Evolutionary conservation across 2,329 filamentous ascomycete species (phyloP), one percentile per base, ranked within the genome.

Genomic region (Diaporthe caulivora): DNA sequence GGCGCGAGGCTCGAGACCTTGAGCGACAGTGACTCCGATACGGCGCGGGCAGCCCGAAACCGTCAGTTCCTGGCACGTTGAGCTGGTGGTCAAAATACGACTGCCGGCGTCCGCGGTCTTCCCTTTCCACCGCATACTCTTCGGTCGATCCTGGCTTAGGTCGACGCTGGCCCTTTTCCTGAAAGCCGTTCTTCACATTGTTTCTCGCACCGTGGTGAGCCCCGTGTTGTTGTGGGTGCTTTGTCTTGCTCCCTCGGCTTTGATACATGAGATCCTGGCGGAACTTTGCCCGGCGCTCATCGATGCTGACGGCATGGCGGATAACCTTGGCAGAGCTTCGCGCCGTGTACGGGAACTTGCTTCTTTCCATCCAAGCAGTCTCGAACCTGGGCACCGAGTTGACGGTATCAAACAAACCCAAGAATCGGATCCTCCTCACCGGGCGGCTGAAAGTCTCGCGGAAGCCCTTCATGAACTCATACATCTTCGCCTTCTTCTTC

Each of bases 331-430:
- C 89, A 11, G 85, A 89, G 29, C 86, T 90, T 1, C 87, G 82
- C 1, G 88, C 89, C 0, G 89, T 91, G 79, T 93, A 93, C 0
- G 93, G 93, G 54, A 95, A 95, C 79, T 92, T 94, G 79, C 89
- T 94, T 49, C 94, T 89, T 79, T 94, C 90, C 92, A 96, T 95
- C 90, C 92, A 94, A 0, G 88, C 87, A 2, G 87, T 89, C 81
- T 97, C 94, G 74, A 97, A 97, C 3, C 89, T 87, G 1, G 93
- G 93, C 0, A 95, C 93, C 18, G 92, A 94, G 78, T 95, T 95
- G 75, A 96, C 94, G 0, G 93, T 95, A 77, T 96, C 94, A 76
- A 96, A 97, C 0, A 97, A 86, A 0, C 94, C 94, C 1, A 97
- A 85, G 77, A 96, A 95, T 2, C 89, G 88, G 75, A 96, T 94